A percentile compares a stretch with the other conserved stretches of the same genome.
These are phyloP conservation scores for Plicaturopsis crispa DNA, from an alignment of 768 basidiomycete species.

Conservation along the genomic window DNA sequence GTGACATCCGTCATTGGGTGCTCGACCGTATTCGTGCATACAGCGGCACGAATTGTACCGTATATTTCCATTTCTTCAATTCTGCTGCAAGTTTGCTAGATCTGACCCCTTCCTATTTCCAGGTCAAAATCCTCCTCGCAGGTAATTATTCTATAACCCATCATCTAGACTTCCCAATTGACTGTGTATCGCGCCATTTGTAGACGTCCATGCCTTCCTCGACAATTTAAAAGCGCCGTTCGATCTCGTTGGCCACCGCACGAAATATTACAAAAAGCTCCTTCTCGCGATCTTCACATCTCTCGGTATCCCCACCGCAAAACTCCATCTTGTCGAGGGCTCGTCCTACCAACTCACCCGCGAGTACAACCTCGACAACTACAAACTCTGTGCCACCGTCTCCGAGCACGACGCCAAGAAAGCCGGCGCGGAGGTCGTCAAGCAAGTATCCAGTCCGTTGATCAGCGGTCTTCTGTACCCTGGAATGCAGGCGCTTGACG, in stretches of 20 bases:
- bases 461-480: slow-evolving; percentile 93
- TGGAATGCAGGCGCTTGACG: slow-evolving; percentile 93
- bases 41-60: background rate
- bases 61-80: background rate
- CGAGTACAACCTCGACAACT: slow-evolving; percentile 95
- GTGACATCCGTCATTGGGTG: too few species aligned
- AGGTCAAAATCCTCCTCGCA: slow-evolving; percentile 78
- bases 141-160: slow-evolving; percentile 38
- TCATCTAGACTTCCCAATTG: too few species aligned
- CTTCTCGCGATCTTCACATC: slow-evolving; percentile 80
- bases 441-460: slow-evolving; percentile 89
- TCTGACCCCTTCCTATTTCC: background rate
- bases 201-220: slow-evolving; percentile 94
- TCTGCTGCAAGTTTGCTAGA: background rate
- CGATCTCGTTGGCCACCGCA: slow-evolving; percentile 81
- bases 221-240: slow-evolving; percentile 96
- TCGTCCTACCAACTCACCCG: slow-evolving; percentile 87
- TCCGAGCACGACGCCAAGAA: slow-evolving; percentile 97
- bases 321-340: slow-evolving; percentile 79
- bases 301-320: slow-evolving; percentile 84
- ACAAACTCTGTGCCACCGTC: slow-evolving; percentile 84
- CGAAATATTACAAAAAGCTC: slow-evolving; percentile 83
- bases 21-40: too few species aligned
- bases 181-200: slow-evolving; percentile 1
- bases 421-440: slow-evolving; percentile 97